Evolutionary conservation across 78 protist genomes (phyloP), one percentile per base, ranked within the genome.

Genomic region (Polysphondylium violaceum): DNA sequence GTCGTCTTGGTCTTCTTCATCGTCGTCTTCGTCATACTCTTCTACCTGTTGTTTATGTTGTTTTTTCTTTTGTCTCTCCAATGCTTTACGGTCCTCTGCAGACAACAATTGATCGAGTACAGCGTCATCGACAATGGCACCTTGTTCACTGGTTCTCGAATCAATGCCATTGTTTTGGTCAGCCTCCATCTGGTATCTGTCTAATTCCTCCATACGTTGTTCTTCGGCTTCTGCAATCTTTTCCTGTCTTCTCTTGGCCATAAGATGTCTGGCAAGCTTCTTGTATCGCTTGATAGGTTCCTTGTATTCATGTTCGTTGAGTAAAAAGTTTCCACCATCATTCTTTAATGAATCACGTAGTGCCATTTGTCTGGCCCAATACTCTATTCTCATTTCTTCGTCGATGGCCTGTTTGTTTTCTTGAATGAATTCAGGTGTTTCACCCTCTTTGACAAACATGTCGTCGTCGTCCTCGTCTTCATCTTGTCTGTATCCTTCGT

Each of bases 351-450:
- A 83, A 19, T 83, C 91, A 27, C 79, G 43, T 74, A 83, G 56
- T 27, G 91, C 65, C 91, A 83, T 83, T 58, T 83, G 91, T 19
- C 50, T 31, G 0, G 91, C 91, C 91, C 91, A 83, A 69, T 56
- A 83, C 36, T 83, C 63, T 33, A 60, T 19, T 55, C 40, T 40
- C 47, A 71, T 47, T n/a, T 83, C 91, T 31, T 56, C 35, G 5
- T 83, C 79, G 25, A 83, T 83, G 14, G 6, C 2, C n/a, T 3
- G 19, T 51, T 43, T 83, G 44, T 83, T 73, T 21, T 38, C 71
- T 3, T 17, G 29, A 4, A 47, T 23, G 53, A 17, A 8, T 14
- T 56, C 61, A 19, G 6, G 19, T 4, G 4, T 12, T 21, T 6
- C 61, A 4, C 8, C 19, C 7, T 19, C 19, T 4, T 19, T 12